Conservation (phyloP, 2,329 filamentous ascomycete species). For the Pseudohalonectria lignicola region DNA sequence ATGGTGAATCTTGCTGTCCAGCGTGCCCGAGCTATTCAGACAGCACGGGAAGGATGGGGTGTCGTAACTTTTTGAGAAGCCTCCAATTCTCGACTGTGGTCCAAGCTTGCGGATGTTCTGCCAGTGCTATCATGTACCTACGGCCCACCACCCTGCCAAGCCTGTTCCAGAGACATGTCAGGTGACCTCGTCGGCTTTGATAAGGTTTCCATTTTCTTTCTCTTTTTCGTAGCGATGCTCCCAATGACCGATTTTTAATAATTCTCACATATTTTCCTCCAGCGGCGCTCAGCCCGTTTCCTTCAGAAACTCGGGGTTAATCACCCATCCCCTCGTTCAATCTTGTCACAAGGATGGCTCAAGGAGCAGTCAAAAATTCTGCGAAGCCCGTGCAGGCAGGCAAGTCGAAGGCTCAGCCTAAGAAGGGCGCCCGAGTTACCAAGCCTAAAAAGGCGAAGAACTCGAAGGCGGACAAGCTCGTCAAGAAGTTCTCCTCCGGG, state of each 20-base stretch:
- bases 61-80: background rate
- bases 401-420: constrained; percentile 19
- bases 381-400: constrained; percentile 27
- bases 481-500: constrained; percentile 43
- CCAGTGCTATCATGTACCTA: no score
- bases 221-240: background rate
- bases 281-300: no score
- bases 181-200: background rate
- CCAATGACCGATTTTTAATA: no score
- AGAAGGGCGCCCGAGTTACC: constrained; percentile 30
- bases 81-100: background rate
- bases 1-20: background rate
- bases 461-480: constrained; percentile 36
- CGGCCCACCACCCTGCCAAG: no score
- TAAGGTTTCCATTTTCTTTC: background rate
- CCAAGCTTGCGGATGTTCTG: background rate
- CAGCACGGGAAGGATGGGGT: no score
- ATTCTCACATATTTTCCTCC: no score
- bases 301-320: no score
- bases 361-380: constrained; percentile 40
- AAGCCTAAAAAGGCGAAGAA: constrained; percentile 37
- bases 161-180: no score
- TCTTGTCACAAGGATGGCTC: constrained; percentile 43
- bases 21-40: background rate
- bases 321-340: no score